These are phyloP conservation scores for Xylaria venustula DNA, from an alignment of 495 filamentous ascomycete species.

Conservation along the genomic window DNA sequence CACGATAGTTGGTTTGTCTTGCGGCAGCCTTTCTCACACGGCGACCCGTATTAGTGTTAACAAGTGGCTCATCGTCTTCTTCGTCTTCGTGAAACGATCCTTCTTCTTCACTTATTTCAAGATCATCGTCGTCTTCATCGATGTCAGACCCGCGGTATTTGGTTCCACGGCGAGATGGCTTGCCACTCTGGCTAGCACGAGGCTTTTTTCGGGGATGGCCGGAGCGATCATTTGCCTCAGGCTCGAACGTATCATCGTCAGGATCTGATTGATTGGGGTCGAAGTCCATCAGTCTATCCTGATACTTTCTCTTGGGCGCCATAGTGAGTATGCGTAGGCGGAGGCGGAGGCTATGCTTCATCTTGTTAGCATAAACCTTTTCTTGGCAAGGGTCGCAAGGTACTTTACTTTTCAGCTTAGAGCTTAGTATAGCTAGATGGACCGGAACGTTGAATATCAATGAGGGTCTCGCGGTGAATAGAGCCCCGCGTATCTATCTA, in stretches of 20 bases:
- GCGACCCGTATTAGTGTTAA: conserved; percentile 64
- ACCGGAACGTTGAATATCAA: no score
- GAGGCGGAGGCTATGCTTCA: neutral
- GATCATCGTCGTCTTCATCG: conserved; percentile 61
- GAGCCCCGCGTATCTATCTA: no score
- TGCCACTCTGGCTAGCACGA: conserved; percentile 28
- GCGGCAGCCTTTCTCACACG: conserved; percentile 63
- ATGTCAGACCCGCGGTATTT: conserved; percentile 61
- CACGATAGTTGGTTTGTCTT: conserved; percentile 44
- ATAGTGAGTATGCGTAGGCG: conserved; percentile 24
- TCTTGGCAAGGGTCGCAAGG: neutral
- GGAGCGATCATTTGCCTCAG: conserved; percentile 41
- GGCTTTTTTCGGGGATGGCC: conserved; percentile 41
- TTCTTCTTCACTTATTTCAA: conserved; percentile 55
- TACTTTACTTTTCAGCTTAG: neutral
- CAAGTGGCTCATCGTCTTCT: conserved; percentile 58
- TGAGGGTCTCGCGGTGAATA: no score
- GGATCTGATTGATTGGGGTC: conserved; percentile 84
- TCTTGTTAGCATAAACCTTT: neutral
- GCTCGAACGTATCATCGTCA: conserved; percentile 75
- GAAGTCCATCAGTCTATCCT: conserved; percentile 54
- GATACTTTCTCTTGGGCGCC: conserved; percentile 63
- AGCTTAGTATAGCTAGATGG: neutral
- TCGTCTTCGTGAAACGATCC: conserved; percentile 62
- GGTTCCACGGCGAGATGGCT: conserved; percentile 34